phyloP scores from a whole-genome alignment of 2,329 filamentous ascomycete genomes.

The Ceratocystis cacaofunesta region DNA sequence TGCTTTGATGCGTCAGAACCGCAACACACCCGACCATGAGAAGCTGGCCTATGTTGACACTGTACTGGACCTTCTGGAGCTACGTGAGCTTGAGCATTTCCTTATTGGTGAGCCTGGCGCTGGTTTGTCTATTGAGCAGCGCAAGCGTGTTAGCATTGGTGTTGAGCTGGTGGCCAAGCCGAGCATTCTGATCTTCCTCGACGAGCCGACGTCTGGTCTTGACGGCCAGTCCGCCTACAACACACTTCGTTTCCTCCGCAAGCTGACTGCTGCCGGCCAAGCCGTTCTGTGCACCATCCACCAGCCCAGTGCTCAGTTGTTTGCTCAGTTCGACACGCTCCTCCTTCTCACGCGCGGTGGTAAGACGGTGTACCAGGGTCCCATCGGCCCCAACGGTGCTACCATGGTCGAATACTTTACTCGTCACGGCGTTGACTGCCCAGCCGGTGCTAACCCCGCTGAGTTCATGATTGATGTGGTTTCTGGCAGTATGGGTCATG shows the following conservation, averaged over 20 bases:
- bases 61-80: constrained; percentile 50
- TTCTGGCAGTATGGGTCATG: constrained; percentile 33
- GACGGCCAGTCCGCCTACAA: constrained; percentile 55
- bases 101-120: constrained; percentile 37
- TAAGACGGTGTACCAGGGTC: constrained; percentile 52
- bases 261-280: constrained; percentile 50
- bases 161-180: constrained; percentile 49
- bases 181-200: constrained; percentile 43
- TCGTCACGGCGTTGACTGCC: constrained; percentile 47
- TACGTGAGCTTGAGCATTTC: constrained; percentile 34
- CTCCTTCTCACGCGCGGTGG: constrained; percentile 51
- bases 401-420: constrained; percentile 51
- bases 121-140: constrained; percentile 37
- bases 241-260: constrained; percentile 49
- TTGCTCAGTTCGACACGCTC: constrained; percentile 51
- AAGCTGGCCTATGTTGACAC: constrained; percentile 65
- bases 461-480: constrained; percentile 58
- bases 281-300: constrained; percentile 57
- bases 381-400: constrained; percentile 38
- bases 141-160: constrained; percentile 43
- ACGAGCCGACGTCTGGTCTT: constrained; percentile 49
- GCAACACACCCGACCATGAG: constrained; percentile 45
- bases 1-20: constrained; percentile 51
- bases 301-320: constrained; percentile 52
- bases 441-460: constrained; percentile 50